Evolutionary conservation across 2,329 filamentous ascomycete species (phyloP), one percentile per base, ranked within the genome.

Genomic region (Claviceps humidiphila): DNA sequence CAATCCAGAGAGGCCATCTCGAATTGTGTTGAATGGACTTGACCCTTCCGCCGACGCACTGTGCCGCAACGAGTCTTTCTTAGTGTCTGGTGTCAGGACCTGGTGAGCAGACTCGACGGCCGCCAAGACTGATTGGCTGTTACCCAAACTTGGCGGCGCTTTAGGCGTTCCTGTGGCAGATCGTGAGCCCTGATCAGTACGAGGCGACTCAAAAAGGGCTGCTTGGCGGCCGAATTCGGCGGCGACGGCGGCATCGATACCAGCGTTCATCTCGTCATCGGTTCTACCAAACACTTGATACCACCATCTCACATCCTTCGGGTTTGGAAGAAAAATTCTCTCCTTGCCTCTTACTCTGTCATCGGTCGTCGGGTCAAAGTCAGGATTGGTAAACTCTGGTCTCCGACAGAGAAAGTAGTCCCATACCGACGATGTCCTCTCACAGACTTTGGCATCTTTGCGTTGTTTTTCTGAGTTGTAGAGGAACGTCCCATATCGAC

Each of bases 401-500:
- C 80, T 82, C 11, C 90, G 81, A 44, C 85, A 82, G 7, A 97
- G 72, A 67, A 98, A 97, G 65, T 97, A 96, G 59, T 93, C 86
- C 93, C 93, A 98, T 1, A 96, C 93, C 22, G 88, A 95, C 3
- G 85, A 77, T 3, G 89, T 95, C 51, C 80, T 77, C 60, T 89
- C 82, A 41, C 74, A 72, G 1, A 87, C 82, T 30, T 74, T 76
- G 22, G 80, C 77, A 44, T 93, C 85, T 16, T 80, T 72, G 3
- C 93, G 83, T 61, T 95, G 87, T 62, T 89, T 93, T 66, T 98
- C 93, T 52, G 82, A 94, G 69, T 98, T 96, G 68, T 87, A 95
- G 5, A 98, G 75, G 65, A 98, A 98, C 0, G 91, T 96, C 46
- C 93, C 93, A 57, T 96, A 98, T 65, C 98, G 93, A 58, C 90